Percentiles rank a stretch among this genome's conserved stretches.
These are phyloP conservation scores for Escovopsis sp. DNA, from an alignment of 2,329 filamentous ascomycete genomes.

Conservation along the genomic window DNA sequence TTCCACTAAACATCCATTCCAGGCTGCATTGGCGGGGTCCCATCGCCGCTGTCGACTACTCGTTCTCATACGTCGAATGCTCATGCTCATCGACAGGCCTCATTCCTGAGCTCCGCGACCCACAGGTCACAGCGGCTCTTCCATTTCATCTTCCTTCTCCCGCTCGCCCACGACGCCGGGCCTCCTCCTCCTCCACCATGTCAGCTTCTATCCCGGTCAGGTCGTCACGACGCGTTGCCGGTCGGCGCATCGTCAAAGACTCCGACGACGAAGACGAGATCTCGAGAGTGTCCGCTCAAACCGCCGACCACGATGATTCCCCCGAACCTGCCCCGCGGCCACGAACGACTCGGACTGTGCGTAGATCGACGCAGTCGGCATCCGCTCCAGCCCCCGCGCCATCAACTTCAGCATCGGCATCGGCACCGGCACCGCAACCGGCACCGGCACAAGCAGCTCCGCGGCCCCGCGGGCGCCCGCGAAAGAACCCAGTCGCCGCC, in stretches of 20 bases:
- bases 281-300: slow-evolving; percentile 35
- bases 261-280: slow-evolving; percentile 62
- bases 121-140: neutral
- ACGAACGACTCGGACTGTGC: slow-evolving; percentile 30
- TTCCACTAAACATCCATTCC: too few species aligned
- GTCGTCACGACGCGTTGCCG: slow-evolving; percentile 27
- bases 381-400: neutral
- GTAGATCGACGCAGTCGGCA: slow-evolving; percentile 12
- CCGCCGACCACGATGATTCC: slow-evolving; percentile 64
- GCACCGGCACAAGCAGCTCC: slow-evolving; percentile 30
- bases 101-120: too few species aligned
- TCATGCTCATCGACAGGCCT: too few species aligned
- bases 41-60: neutral
- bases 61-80: too few species aligned
- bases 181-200: slow-evolving; percentile 9
- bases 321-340: slow-evolving; percentile 48
- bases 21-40: neutral
- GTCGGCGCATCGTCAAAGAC: slow-evolving; percentile 62
- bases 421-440: slow-evolving; percentile 18
- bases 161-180: too few species aligned
- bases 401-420: slow-evolving; percentile 24
- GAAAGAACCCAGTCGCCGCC: slow-evolving; percentile 22
- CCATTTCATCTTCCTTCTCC: too few species aligned
- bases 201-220: slow-evolving; percentile 20
- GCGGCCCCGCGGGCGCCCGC: slow-evolving; percentile 23